Evolutionary conservation across 805 yeast genomes (phyloP).

Genomic region (Hanseniaspora mollemarum): DNA sequence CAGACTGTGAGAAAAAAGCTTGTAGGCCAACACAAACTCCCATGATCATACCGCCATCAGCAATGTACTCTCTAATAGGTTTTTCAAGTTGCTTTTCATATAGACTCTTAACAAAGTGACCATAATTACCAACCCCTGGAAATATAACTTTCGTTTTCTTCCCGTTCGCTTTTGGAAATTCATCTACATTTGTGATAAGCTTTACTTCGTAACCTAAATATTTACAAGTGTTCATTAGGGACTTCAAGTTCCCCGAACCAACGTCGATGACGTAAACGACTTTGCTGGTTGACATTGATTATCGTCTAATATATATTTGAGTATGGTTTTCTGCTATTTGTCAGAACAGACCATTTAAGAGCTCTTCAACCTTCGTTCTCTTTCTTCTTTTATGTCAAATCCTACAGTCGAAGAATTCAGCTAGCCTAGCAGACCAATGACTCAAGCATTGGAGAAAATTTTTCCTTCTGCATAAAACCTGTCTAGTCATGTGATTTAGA

Average conservation of each 20-base stretch:
- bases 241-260: constrained; percentile 86
- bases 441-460: no score
- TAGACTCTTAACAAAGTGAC: constrained; percentile 75
- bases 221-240: constrained; percentile 76
- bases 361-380: no score
- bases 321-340: not conserved
- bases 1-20: constrained; percentile 62
- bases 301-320: not conserved
- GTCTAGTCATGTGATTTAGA: no score
- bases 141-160: constrained; percentile 52
- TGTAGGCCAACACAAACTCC: constrained; percentile 97
- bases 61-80: constrained; percentile 56
- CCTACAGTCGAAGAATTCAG: no score
- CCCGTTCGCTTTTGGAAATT: constrained; percentile 38
- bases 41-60: constrained; percentile 77
- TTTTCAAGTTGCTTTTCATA: constrained; percentile 47
- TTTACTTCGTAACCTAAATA: constrained; percentile 58
- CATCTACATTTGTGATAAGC: constrained; percentile 43
- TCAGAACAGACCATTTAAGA: no score
- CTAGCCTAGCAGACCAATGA: no score
- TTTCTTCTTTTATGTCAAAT: no score
- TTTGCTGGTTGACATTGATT: constrained; percentile 2
- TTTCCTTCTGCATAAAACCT: no score
- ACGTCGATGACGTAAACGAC: constrained; percentile 67
- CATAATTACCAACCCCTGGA: constrained; percentile 97